Evolutionary conservation across 495 filamentous ascomycete species (phyloP).

Genomic region (Podospora comata): DNA sequence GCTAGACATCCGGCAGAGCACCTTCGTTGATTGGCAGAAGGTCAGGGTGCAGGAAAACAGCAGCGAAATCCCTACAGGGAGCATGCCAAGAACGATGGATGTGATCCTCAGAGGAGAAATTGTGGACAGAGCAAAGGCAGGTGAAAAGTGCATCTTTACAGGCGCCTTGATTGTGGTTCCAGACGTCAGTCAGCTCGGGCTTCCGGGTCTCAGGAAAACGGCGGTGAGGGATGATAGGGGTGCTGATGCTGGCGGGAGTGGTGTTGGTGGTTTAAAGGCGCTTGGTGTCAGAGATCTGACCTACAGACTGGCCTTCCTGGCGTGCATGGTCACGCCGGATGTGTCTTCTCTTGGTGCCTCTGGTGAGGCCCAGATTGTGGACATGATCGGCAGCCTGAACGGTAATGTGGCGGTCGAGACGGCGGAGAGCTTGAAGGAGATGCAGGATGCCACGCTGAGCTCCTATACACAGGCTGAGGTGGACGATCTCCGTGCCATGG

Average conservation of each 20-base stretch:
- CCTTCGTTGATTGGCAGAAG: constrained; percentile 99
- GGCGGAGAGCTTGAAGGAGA: constrained; percentile 68
- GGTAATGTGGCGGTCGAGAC: constrained; percentile 62
- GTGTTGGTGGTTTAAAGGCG: constrained; percentile 84
- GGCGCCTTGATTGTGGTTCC: constrained; percentile 95
- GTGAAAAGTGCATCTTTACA: constrained; percentile 97
- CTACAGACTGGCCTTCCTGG: constrained; percentile 94
- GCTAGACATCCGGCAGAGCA: constrained; percentile 92
- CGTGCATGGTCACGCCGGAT: constrained; percentile 95
- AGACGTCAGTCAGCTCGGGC: constrained; percentile 90
- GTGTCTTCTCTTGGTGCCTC: constrained; percentile 66
- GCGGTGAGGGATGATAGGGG: constrained; percentile 83
- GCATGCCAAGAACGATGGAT: constrained; percentile 98
- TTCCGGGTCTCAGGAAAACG: constrained; percentile 80
- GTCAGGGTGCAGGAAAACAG: constrained; percentile 96
- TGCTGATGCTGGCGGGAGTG: constrained; percentile 73
- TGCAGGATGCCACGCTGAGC: constrained; percentile 81
- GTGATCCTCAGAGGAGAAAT: constrained; percentile 97
- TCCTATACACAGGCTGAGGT: constrained; percentile 83
- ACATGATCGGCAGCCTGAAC: constrained; percentile 78
- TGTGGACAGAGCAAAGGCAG: constrained; percentile 93
- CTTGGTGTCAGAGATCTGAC: constrained; percentile 94
- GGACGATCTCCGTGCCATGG: constrained; percentile 85
- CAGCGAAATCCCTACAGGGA: constrained; percentile 95
- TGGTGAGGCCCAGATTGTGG: constrained; percentile 45